Evolutionary conservation across 2,329 filamentous ascomycete species (phyloP), one percentile per base, ranked within the genome.

Genomic region (Nigrograna mackinnonii): DNA sequence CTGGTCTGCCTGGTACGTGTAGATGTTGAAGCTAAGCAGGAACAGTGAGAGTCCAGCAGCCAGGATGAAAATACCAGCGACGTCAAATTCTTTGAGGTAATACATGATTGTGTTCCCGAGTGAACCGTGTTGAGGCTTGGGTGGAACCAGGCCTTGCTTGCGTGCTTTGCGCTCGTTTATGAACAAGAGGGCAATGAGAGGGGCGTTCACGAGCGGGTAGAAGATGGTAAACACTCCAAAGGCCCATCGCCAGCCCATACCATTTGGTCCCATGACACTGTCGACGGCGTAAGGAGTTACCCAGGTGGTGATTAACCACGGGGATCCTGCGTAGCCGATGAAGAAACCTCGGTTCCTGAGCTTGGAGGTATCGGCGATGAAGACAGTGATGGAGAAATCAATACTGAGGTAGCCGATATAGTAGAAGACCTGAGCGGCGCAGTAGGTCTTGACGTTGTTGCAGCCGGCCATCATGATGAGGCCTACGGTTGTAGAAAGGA

Each of bases 391-490:
- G 31, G 78, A 77, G 56, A 85, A 87, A 44, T 76, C 77, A 32
- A 87, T 70, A 5, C 34, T 21, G 17, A 21, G 21, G 17, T 57
- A 66, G 9, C 86, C 86, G 26, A 86, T 77, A 39, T 77, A 78
- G 59, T 84, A 87, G 58, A 89, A 85, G 2, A 86, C 83, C 49
- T 83, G 76, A 2, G 81, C 83, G 4, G 84, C 84, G 35, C 80
- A 82, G 63, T 84, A 88, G 1, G 77, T 80, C 49, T 79, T 65
- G 19, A 87, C 77, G 44, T 79, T 79, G 7, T 76, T 74, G 64
- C 80, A 87, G 2, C 72, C 76, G 5, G 86, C 86, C 77, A 87
- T 86, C 68, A 89, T 75, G 39, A 87, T 85, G 64, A 89, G 52
- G 4, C 62, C 62, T 16, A 67, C 40, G 22, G 57, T 47, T 16